These are phyloP conservation scores for Dactylellina parvicollis DNA, from an alignment of 2,329 filamentous ascomycete genomes.

Conservation along the genomic window DNA sequence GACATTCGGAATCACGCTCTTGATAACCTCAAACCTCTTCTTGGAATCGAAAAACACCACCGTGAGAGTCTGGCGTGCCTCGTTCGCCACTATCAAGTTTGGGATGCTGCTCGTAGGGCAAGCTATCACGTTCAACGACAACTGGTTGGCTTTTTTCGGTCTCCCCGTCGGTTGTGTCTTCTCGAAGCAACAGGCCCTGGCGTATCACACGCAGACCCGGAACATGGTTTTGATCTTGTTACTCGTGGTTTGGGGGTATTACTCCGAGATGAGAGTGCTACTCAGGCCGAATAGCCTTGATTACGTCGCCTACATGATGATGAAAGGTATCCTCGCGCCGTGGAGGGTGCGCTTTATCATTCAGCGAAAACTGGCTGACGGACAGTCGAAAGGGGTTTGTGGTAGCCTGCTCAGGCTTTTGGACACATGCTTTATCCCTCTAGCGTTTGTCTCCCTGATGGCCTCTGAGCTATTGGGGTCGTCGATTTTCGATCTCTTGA, in stretches of 20 bases:
- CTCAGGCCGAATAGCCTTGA: background rate
- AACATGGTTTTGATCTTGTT: background rate
- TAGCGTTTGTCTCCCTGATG: background rate
- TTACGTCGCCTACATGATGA: background rate
- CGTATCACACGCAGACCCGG: background rate
- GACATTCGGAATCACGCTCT: constrained; percentile 9
- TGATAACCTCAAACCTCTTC: constrained; percentile 3
- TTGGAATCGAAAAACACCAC: background rate
- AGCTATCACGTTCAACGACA: background rate
- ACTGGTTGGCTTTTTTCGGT: background rate
- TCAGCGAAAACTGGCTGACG: background rate
- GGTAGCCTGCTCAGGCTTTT: background rate
- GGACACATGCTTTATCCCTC: background rate
- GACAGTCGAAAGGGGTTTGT: background rate
- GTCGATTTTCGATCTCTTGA: background rate
- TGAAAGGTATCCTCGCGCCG: background rate
- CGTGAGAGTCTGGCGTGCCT: background rate
- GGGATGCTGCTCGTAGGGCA: background rate
- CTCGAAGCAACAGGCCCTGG: background rate
- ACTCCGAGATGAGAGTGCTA: constrained; percentile 3
- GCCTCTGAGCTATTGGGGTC: background rate
- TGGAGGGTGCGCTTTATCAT: background rate
- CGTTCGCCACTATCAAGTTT: constrained; percentile 4
- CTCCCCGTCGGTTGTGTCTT: background rate
- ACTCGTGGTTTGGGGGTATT: background rate